These are phyloP conservation scores for Obba rivulosa DNA, from an alignment of 768 basidiomycete genomes.

Conservation along the genomic window DNA sequence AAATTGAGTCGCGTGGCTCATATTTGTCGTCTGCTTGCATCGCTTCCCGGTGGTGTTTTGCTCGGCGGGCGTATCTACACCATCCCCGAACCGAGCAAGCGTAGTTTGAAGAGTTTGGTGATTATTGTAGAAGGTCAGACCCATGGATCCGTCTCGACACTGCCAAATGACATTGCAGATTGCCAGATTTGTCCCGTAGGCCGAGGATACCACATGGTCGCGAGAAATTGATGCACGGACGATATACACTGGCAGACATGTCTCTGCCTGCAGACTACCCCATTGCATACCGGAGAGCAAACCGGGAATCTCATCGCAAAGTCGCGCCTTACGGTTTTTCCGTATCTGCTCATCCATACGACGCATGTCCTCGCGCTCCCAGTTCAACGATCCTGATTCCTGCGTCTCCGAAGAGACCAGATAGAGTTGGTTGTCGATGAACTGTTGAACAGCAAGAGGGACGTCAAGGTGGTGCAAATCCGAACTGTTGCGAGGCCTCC, in stretches of 20 bases:
- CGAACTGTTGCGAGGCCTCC: neutral
- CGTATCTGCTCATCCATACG: neutral
- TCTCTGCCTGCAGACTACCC: neutral
- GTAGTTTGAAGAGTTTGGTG: neutral
- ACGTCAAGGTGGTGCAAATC: neutral
- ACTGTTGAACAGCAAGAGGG: neutral
- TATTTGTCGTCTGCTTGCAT: neutral
- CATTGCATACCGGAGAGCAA: neutral
- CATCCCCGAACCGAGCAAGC: neutral
- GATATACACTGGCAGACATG: neutral
- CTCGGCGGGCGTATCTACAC: neutral
- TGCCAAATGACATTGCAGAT: neutral
- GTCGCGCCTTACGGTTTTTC: neutral
- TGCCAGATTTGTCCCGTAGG: neutral
- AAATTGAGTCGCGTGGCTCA: neutral
- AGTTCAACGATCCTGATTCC: neutral
- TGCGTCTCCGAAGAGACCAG: neutral
- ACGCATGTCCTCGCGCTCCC: neutral
- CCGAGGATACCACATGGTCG: neutral
- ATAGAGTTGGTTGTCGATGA: neutral
- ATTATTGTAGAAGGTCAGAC: neutral
- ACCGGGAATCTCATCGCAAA: neutral
- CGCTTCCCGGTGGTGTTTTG: neutral
- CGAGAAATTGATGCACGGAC: neutral
- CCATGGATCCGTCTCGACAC: neutral